A percentile compares a stretch with the other conserved stretches of the same genome.
These are phyloP conservation scores for Aphanomyces euteiches DNA, from an alignment of 352 stramenopile genomes.

Conservation along the genomic window DNA sequence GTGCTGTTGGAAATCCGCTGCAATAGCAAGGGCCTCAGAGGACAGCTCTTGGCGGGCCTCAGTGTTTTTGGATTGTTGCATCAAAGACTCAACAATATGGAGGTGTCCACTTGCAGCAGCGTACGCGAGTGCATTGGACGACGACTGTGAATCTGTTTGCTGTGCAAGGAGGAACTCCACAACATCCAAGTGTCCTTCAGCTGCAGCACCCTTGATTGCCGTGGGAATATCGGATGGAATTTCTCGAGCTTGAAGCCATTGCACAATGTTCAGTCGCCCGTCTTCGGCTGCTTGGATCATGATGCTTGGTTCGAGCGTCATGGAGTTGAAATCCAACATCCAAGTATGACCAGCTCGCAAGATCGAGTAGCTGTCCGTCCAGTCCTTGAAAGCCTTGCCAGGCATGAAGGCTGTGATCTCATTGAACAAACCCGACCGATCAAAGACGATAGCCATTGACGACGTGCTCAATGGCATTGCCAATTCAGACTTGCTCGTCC, in stretches of 20 bases:
- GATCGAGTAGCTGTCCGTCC: slow-evolving; percentile 11
- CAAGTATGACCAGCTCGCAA: not conserved
- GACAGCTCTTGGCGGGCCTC: not conserved
- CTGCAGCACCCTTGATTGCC: not conserved
- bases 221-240: not conserved
- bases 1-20: not conserved
- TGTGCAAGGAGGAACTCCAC: slow-evolving; percentile 3
- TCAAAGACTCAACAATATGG: not conserved
- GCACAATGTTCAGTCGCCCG: not conserved
- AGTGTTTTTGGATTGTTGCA: not conserved
- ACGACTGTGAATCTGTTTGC: not conserved
- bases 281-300: slow-evolving; percentile 13
- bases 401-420: slow-evolving; percentile 15
- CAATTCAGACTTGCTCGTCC: no score
- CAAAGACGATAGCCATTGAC: not conserved
- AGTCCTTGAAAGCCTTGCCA: not conserved
- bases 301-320: not conserved
- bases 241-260: not conserved
- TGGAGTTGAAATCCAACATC: slow-evolving; percentile 1
- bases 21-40: not conserved
- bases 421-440: not conserved
- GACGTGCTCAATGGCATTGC: no score
- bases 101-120: not conserved
- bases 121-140: slow-evolving; percentile 6
- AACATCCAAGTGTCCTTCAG: slow-evolving; percentile 2